Base-by-base conservation (phyloP, 1,139 yeast genomes). In the Geotrichum carabidarum region DNA sequence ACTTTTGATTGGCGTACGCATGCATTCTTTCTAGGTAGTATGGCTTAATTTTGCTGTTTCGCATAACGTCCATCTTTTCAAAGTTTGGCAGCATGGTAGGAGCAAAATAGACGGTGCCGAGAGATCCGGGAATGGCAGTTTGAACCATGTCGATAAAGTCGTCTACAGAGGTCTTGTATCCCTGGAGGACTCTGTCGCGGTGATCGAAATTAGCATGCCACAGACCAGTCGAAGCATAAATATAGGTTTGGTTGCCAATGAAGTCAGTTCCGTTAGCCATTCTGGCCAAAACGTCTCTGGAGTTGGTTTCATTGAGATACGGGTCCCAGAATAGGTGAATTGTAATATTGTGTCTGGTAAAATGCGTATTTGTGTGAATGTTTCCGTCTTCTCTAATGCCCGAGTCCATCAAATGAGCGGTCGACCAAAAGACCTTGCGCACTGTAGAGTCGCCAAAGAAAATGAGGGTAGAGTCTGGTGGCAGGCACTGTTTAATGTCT, bases 201-300 rank as follows among this genome's bases (percentile, higher is more conserved):
- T 36, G 56, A 11, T 53, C 54, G 38, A 52, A 56, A 50, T 53
- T 48, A 12, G 56, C 43, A 41, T 56, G 58, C 58, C 58, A 56
- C 12, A 56, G 51, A 3, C 58, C 58, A 3, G 58, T 56, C 2
- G 58, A 49, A 14, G 46, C 35, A 43, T 56, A 56, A 38, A 56
- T 42, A 8, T 35, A 34, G 9, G 48, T 18, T 14, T 35, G 43
- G 8, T 40, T 15, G 8, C 46, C 43, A 8, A n/a, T 15, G 8
- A 12, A 9, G 14, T 34, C 5, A 9, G 35, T 31, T 30, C 34
- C 31, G 37, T 37, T 18, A 1, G 56, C 44, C 4, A 49, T 30
- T n/a, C 32, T 27, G 12, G 14, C 40, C 22, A 53, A 22, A 14
- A n/a, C n/a, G 17, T 35, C 50, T 12, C 15, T 9, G 11, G 42